Evolutionary conservation across 1,284 basidiomycete species (phyloP).

Genomic region (Ustilago bromivora): DNA sequence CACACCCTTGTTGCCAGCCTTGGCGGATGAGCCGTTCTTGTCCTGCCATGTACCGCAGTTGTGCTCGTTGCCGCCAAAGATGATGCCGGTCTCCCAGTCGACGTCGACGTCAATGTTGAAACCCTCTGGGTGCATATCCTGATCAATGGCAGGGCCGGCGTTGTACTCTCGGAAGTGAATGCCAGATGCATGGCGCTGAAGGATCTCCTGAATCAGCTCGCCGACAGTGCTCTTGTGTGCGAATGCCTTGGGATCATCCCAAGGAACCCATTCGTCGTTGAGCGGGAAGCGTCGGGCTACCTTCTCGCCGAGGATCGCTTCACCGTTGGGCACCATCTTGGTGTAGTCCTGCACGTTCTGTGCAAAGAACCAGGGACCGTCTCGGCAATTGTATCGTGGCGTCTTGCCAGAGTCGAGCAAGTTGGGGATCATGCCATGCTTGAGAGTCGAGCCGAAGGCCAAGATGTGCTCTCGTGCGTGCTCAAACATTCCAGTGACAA

Average conservation of each 20-base stretch:
- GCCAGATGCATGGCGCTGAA: conserved; percentile 91
- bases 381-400: conserved; percentile 82
- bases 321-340: conserved; percentile 83
- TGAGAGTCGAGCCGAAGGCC: conserved; percentile 61
- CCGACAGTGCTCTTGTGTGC: conserved; percentile 76
- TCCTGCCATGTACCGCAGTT: conserved; percentile 68
- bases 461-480: conserved; percentile 61
- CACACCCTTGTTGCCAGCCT: conserved; percentile 91
- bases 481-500: conserved; percentile 62
- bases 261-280: conserved; percentile 91
- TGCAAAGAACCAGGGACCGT: conserved; percentile 97
- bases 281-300: conserved; percentile 92
- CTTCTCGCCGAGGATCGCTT: conserved; percentile 81
- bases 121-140: conserved; percentile 91
- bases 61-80: conserved; percentile 82
- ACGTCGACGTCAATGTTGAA: conserved; percentile 94
- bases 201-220: conserved; percentile 93
- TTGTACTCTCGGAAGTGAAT: conserved; percentile 96
- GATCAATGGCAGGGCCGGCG: conserved; percentile 92
- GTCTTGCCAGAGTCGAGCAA: conserved; percentile 60
- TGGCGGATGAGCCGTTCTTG: conserved; percentile 64
- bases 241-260: conserved; percentile 83
- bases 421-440: conserved; percentile 66
- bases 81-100: conserved; percentile 92
- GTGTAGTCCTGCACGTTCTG: conserved; percentile 98